A percentile compares a stretch with the other conserved stretches of the same genome.
Evolutionary conservation across 257 asterid genomes (phyloP).

Genomic region (Rehmannia glutinosa): DNA sequence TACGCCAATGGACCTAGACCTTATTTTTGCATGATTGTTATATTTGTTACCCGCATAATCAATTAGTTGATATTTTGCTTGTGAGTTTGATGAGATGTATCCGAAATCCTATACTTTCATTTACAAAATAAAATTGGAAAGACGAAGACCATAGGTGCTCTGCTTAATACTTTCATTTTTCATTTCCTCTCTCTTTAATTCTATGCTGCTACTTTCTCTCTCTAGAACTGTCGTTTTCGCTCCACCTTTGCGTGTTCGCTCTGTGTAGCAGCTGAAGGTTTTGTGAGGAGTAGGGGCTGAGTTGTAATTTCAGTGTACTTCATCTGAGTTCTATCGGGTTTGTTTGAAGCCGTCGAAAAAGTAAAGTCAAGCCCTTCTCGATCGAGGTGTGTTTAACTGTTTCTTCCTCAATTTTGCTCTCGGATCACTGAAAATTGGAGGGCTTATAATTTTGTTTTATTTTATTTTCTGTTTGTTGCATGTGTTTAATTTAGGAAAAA

Average conservation of each 20-base stretch:
- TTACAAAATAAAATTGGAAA: background rate
- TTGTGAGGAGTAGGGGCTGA: conserved; percentile 13
- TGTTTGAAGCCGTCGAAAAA: conserved; percentile 7
- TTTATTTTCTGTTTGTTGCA: background rate
- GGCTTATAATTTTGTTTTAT: background rate
- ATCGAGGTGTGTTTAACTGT: conserved; percentile 42
- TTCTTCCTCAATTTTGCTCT: conserved; percentile 16
- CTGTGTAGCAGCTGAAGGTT: conserved; percentile 12
- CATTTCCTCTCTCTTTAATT: conserved; percentile 10
- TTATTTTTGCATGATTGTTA: too few species aligned
- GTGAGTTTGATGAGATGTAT: too few species aligned
- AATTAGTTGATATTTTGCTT: too few species aligned
- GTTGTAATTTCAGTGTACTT: conserved; percentile 2
- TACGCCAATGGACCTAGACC: too few species aligned
- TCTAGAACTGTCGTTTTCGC: conserved; percentile 21
- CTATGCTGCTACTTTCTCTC: conserved; percentile 24
- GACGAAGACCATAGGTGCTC: conserved; percentile 20
- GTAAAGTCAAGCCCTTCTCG: conserved; percentile 31
- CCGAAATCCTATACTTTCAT: too few species aligned
- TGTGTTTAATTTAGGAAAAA: conserved; percentile 1
- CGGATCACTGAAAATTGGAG: conserved; percentile 13
- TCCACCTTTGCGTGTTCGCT: background rate
- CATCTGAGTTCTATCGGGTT: conserved; percentile 15
- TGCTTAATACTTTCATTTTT: conserved; percentile 6
- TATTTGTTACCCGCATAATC: too few species aligned